These are phyloP conservation scores for Penicillium arizonense DNA, from an alignment of 495 filamentous ascomycete species.

Conservation along the genomic window DNA sequence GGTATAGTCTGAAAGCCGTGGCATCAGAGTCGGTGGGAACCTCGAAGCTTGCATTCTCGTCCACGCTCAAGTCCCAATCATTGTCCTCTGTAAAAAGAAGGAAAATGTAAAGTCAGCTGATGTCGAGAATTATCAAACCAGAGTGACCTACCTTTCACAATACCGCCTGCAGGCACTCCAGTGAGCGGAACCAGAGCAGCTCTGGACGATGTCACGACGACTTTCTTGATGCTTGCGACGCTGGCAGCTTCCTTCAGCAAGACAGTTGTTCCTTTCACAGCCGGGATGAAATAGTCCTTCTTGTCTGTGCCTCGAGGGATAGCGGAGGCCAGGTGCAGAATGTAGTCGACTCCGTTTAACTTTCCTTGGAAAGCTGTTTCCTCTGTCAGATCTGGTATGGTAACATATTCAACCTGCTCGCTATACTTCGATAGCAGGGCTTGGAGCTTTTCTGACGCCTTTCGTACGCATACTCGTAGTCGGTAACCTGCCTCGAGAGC, in stretches of 20 bases:
- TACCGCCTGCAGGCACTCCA: constrained; percentile 19
- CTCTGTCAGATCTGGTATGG: constrained; percentile 32
- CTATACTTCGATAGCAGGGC: constrained; percentile 12
- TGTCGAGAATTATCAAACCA: background rate
- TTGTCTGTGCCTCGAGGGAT: constrained; percentile 27
- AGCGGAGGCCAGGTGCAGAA: constrained; percentile 43
- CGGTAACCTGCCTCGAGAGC: constrained; percentile 40
- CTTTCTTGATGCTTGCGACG: constrained; percentile 32
- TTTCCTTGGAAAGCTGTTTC: constrained; percentile 25
- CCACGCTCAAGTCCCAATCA: constrained; percentile 26
- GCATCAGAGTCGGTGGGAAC: constrained; percentile 9
- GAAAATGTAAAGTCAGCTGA: background rate
- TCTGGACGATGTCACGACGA: constrained; percentile 36
- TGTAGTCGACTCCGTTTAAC: constrained; percentile 33
- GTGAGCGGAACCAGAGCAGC: constrained; percentile 26
- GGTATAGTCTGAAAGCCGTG: constrained; percentile 22
- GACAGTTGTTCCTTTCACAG: constrained; percentile 30
- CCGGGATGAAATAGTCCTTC: constrained; percentile 26
- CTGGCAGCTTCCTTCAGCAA: constrained; percentile 28
- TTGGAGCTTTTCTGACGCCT: constrained; percentile 21
- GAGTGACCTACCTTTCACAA: constrained; percentile 24
- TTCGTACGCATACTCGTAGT: constrained; percentile 35
- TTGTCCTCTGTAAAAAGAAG: constrained; percentile 29
- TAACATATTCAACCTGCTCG: constrained; percentile 24
- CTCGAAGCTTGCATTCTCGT: constrained; percentile 19